A percentile compares a stretch with the other conserved stretches of the same genome.
Conservation (phyloP, 2,329 filamentous ascomycete genomes). For the Phialophora expanda region DNA sequence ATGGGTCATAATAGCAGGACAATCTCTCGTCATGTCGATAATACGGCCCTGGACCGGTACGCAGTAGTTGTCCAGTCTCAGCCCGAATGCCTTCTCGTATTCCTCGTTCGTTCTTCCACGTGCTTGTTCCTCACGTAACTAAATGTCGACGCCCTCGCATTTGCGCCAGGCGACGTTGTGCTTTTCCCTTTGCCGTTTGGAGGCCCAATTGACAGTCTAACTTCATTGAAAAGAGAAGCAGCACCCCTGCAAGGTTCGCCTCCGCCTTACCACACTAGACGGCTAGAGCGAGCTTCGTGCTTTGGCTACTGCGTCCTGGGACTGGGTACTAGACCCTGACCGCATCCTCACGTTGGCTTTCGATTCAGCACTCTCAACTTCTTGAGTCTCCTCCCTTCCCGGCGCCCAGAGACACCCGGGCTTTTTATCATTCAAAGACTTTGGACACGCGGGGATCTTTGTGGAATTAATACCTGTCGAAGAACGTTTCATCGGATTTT, state of each 20-base stretch:
- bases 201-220: conserved; percentile 9
- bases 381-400: neutral
- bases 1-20: neutral
- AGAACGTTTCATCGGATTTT: neutral
- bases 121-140: conserved; percentile 4
- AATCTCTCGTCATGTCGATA: neutral
- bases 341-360: conserved; percentile 8
- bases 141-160: neutral
- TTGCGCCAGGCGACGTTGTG: neutral
- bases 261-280: conserved; percentile 29
- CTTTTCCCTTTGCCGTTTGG: conserved; percentile 9
- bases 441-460: neutral
- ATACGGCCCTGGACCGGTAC: neutral
- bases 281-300: conserved; percentile 19
- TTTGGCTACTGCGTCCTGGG: conserved; percentile 20
- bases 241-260: conserved; percentile 17
- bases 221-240: conserved; percentile 8
- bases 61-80: neutral
- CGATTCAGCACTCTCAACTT: conserved; percentile 6
- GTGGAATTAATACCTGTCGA: neutral
- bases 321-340: conserved; percentile 27
- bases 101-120: conserved; percentile 6
- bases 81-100: neutral
- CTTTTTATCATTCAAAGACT: neutral
- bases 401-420: neutral